Evolutionary conservation across 768 basidiomycete genomes (phyloP), one percentile per base, ranked within the genome.

Genomic region (Phaffia tasmanica): DNA sequence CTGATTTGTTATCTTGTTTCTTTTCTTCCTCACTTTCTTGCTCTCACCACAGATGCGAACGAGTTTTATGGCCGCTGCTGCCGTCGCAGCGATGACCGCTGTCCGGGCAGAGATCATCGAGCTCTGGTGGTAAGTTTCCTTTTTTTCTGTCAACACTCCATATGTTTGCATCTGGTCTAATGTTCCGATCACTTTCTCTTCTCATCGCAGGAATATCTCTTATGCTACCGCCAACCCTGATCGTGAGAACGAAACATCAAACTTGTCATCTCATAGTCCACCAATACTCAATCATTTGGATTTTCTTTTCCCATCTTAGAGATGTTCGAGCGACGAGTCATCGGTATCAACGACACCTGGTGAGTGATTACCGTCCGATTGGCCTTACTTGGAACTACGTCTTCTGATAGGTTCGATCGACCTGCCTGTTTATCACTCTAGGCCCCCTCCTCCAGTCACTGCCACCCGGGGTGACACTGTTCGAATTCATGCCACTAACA

Each of bases 321-420:
- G n/a, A 30, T 61, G 61, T 82, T 78, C 61, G 79, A 83, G 16
- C 84, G 93, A 57, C 80, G 84, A 11, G 90, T 84, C 59, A 83
- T 95, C 59, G 92, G 92, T 62, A 84, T 95, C 60, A 97, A 97
- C 73, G 83, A 84, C 23, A 86, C 88, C 6, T 98, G 93, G 94
- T 92, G 76, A 75, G 89, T 80, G 0, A 14, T 19, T 18, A 16
- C 6, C 4, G 4, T 16, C 42, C 19, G 32, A 25, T 47, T 15
- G 27, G 48, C 56, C 55, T 49, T 25, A 57, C 64, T n/a, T 51
- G 29, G 30, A 30, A n/a, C 15, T 16, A 32, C 42, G 9, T 32
- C 23, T n/a, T 65, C 57, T 27, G 23, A 27, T 15, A 6, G 42
- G 29, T 35, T 51, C 29, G 7, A 27, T 62, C 47, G 23, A 0